phyloP scores from a whole-genome alignment of 805 yeast species.

The Yarrowia porcina region DNA sequence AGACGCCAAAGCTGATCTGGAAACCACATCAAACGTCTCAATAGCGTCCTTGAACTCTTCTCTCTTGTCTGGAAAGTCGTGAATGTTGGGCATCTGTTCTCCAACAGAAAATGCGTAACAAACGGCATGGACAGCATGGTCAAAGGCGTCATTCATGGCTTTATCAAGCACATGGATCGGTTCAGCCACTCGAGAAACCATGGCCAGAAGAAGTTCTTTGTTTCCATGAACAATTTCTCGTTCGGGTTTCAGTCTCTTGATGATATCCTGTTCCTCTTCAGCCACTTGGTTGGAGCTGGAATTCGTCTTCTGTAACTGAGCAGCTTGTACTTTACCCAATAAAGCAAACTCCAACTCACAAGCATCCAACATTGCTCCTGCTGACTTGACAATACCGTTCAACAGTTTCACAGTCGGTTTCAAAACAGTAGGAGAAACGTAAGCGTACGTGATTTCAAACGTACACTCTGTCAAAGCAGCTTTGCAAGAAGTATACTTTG shows the following conservation, averaged over 20 bases:
- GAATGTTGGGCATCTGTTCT: not conserved
- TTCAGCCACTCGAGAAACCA: constrained; percentile 33
- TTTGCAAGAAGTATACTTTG: constrained; percentile 40
- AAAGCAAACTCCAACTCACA: constrained; percentile 47
- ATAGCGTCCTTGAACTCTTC: constrained; percentile 17
- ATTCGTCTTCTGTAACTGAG: not conserved
- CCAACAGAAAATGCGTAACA: not conserved
- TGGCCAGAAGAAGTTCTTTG: constrained; percentile 42
- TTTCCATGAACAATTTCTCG: constrained; percentile 43
- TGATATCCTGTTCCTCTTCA: constrained; percentile 28
- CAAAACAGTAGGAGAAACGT: constrained; percentile 45
- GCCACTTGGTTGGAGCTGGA: not conserved
- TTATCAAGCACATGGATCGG: not conserved
- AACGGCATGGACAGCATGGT: not conserved
- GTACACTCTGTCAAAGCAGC: constrained; percentile 47
- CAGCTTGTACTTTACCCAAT: constrained; percentile 31
- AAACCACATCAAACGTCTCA: not conserved
- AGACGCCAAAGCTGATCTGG: constrained; percentile 5
- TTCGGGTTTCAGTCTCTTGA: constrained; percentile 31
- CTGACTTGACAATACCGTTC: constrained; percentile 38
- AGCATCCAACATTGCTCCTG: constrained; percentile 47
- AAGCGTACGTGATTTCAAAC: constrained; percentile 50
- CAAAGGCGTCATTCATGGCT: constrained; percentile 10
- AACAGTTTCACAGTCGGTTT: constrained; percentile 40
- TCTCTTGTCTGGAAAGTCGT: not conserved